These are phyloP conservation scores for Phytophthora vignae DNA, from an alignment of 352 stramenopile genomes.

Conservation along the genomic window DNA sequence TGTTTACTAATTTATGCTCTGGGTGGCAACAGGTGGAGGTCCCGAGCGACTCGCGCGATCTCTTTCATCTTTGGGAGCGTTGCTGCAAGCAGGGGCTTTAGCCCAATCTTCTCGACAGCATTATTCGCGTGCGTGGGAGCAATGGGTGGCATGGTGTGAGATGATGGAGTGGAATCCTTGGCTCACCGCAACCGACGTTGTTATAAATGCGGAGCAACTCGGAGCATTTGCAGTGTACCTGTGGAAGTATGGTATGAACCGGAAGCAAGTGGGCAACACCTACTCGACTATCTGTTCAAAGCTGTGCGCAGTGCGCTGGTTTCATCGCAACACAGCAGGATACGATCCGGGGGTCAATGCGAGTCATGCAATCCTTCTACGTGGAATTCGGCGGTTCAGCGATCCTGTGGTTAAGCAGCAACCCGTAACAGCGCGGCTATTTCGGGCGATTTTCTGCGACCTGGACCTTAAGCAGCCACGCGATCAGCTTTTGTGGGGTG, in stretches of 20 bases:
- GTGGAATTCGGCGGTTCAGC: not conserved
- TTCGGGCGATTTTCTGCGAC: not conserved
- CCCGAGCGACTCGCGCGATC: not conserved
- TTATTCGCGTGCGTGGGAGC: not conserved
- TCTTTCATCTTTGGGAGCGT: not conserved
- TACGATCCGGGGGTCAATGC: not conserved
- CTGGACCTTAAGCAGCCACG: not conserved
- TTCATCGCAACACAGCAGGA: not conserved
- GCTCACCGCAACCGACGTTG: not conserved
- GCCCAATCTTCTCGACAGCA: not conserved
- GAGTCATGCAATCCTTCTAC: not conserved
- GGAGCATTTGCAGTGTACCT: not conserved
- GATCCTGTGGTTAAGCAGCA: not conserved
- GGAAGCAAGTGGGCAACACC: not conserved
- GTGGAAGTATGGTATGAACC: not conserved
- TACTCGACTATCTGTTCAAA: not conserved
- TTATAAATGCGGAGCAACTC: not conserved
- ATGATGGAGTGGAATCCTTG: not conserved
- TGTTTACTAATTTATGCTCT: not conserved
- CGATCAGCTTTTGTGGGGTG: not conserved
- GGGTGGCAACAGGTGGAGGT: not conserved
- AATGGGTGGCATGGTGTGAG: not conserved
- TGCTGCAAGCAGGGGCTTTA: not conserved
- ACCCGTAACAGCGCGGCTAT: not conserved
- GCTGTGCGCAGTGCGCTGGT: not conserved